These are phyloP conservation scores for Phytopythium kandeliae DNA, from an alignment of 352 stramenopile genomes.

Conservation along the genomic window DNA sequence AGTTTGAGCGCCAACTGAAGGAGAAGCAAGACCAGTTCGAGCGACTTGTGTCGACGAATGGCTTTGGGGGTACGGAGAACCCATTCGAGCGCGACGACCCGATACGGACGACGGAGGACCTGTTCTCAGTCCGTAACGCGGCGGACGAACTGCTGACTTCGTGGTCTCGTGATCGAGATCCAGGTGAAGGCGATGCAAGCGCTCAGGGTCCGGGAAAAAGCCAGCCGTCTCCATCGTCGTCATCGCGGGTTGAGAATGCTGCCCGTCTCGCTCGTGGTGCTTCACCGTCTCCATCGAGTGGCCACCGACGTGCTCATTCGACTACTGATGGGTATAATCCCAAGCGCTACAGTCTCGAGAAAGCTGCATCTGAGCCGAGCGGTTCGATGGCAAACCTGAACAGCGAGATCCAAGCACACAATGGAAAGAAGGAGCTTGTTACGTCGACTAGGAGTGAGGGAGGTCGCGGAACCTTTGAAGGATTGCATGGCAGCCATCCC, in stretches of 20 bases:
- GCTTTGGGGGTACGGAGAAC: not conserved
- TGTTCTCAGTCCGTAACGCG: slow-evolving; percentile 34
- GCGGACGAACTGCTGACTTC: slow-evolving; percentile 25
- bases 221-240: not conserved
- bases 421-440: not conserved
- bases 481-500: not conserved
- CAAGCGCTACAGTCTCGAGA: slow-evolving; percentile 28
- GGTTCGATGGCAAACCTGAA: slow-evolving; percentile 1
- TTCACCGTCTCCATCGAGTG: no score
- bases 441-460: not conserved
- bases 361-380: slow-evolving; percentile 10
- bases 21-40: slow-evolving; percentile 23
- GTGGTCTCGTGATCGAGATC: not conserved
- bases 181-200: not conserved
- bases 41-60: not conserved
- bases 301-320: slow-evolving; percentile 7
- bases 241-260: not conserved
- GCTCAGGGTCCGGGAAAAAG: not conserved
- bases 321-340: slow-evolving; percentile 21
- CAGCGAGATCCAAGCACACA: not conserved
- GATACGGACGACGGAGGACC: slow-evolving; percentile 27
- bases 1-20: slow-evolving; percentile 50
- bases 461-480: not conserved
- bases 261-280: not conserved
- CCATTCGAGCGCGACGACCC: slow-evolving; percentile 6